These are phyloP conservation scores for Terfezia boudieri DNA, from an alignment of 495 filamentous ascomycete genomes.

Conservation along the genomic window DNA sequence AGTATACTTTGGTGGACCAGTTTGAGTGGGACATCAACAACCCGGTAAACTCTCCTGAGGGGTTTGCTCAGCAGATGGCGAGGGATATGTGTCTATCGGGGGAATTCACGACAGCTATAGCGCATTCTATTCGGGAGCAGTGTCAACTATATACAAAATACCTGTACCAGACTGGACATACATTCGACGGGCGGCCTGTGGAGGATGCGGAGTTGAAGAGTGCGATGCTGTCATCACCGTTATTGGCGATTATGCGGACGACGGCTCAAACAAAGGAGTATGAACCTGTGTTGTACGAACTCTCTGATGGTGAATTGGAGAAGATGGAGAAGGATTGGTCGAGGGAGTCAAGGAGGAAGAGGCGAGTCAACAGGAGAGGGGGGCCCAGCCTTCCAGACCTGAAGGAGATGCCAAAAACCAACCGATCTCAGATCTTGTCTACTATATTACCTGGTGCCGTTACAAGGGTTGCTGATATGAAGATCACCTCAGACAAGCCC, in stretches of 20 bases:
- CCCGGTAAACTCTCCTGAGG: conserved; percentile 72
- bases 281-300: conserved; percentile 76
- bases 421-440: conserved; percentile 75
- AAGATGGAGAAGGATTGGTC: conserved; percentile 78
- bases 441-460: conserved; percentile 76
- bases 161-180: conserved; percentile 77
- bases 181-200: conserved; percentile 81
- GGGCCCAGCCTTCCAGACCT: conserved; percentile 89
- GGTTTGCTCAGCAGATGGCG: conserved; percentile 76
- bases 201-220: conserved; percentile 73
- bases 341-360: conserved; percentile 76
- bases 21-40: conserved; percentile 99
- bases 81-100: conserved; percentile 78
- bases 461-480: conserved; percentile 31
- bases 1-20: conserved; percentile 83
- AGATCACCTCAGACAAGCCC: conserved; percentile 59
- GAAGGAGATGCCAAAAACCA: conserved; percentile 80
- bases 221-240: conserved; percentile 67
- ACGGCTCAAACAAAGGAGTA: conserved; percentile 82
- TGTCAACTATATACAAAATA: conserved; percentile 81
- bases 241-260: conserved; percentile 63
- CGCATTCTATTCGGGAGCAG: conserved; percentile 91
- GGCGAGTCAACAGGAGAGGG: conserved; percentile 79
- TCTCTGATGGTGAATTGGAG: conserved; percentile 78
- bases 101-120: conserved; percentile 93